Percentiles rank a stretch among this genome's conserved stretches.
Conservation (phyloP, 108 stramenopile species). For the Discostella stelligeroides region DNA sequence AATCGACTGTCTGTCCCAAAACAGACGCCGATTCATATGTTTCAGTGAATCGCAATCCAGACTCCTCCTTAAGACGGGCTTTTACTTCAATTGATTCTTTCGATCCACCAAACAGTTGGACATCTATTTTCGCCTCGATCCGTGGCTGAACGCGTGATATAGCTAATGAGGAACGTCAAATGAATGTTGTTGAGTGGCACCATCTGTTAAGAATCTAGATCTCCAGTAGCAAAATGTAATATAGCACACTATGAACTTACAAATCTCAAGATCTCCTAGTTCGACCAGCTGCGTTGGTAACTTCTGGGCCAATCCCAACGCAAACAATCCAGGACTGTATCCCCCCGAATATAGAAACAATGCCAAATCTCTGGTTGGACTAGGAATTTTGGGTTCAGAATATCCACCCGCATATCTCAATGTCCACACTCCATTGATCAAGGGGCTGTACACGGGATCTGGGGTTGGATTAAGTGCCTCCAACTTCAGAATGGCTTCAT, state of each 20-base stretch:
- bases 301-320: slow-evolving; percentile 64
- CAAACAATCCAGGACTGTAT: slow-evolving; percentile 78
- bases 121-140: slow-evolving; percentile 69
- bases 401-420: slow-evolving; percentile 76
- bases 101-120: slow-evolving; percentile 46
- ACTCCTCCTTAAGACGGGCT: slow-evolving; percentile 54
- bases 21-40: slow-evolving; percentile 83
- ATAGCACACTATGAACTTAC: slow-evolving; percentile 9
- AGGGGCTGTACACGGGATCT: slow-evolving; percentile 60
- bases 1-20: slow-evolving; percentile 56
- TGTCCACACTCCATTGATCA: slow-evolving; percentile 85
- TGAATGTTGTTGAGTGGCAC: too few species aligned
- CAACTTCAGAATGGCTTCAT: slow-evolving; percentile 63
- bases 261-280: slow-evolving; percentile 72
- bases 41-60: slow-evolving; percentile 75
- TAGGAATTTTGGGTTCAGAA: slow-evolving; percentile 61
- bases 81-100: slow-evolving; percentile 37
- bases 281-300: slow-evolving; percentile 64
- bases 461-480: slow-evolving; percentile 77
- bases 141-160: slow-evolving; percentile 80
- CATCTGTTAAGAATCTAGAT: too few species aligned
- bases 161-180: too few species aligned
- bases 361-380: slow-evolving; percentile 76
- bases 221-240: background rate
- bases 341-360: slow-evolving; percentile 77